Conservation (phyloP, 345 rosid species). For the Syzygium aromaticum region DNA sequence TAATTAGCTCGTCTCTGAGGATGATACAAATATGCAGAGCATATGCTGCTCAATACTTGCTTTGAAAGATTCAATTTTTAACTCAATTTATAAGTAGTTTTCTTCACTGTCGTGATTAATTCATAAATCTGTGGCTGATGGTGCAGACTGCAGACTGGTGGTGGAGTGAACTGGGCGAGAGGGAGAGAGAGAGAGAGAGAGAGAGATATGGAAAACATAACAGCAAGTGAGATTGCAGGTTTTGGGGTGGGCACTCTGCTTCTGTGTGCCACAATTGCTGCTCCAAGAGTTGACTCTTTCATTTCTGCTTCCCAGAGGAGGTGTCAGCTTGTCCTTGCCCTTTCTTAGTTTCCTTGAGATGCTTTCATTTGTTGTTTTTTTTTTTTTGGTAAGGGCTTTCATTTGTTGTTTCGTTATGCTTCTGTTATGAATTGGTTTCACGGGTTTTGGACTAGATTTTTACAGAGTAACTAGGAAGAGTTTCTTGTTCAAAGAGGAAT, state of each 20-base stretch:
- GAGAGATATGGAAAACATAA: constrained; percentile 14
- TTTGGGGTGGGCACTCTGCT: constrained; percentile 20
- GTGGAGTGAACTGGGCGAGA: neutral
- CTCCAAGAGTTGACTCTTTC: constrained; percentile 15
- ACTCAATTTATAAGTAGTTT: neutral
- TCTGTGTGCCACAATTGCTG: constrained; percentile 16
- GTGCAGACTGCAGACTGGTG: neutral
- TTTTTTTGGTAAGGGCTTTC: no score
- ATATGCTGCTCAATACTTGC: neutral
- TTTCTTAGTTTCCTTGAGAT: neutral
- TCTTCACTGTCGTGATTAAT: neutral
- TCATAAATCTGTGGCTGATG: neutral
- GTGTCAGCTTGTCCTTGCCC: neutral
- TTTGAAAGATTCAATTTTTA: neutral
- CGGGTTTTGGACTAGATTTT: neutral
- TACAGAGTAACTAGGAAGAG: neutral
- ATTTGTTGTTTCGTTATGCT: neutral
- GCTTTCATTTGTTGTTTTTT: neutral
- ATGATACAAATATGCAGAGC: neutral
- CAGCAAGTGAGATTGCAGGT: constrained; percentile 18
- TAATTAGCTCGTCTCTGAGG: neutral
- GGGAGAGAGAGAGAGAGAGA: neutral
- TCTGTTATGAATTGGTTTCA: neutral
- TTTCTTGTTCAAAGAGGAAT: neutral
- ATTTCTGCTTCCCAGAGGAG: constrained; percentile 18